Conservation (phyloP, 176 grass and related monocot species). For the Cenchrus americanus region DNA sequence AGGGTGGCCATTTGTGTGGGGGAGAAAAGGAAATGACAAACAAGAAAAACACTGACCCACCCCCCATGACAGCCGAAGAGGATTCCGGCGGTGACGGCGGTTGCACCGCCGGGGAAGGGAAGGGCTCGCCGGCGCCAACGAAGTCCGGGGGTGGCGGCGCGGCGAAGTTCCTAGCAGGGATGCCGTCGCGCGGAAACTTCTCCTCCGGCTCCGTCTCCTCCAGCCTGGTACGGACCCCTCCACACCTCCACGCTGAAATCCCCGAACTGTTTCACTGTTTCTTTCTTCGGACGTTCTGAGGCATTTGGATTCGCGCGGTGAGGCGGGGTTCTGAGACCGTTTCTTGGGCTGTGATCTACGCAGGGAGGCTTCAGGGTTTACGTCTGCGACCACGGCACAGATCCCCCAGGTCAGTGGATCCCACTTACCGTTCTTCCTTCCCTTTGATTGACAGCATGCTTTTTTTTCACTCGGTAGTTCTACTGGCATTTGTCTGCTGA, state of each 20-base stretch:
- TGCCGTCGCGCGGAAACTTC: conserved; percentile 60
- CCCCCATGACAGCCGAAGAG: conserved; percentile 45
- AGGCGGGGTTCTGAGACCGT: conserved; percentile 8
- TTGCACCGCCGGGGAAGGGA: conserved; percentile 28
- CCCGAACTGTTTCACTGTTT: not conserved
- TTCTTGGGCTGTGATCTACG: conserved; percentile 17
- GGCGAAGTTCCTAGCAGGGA: conserved; percentile 40
- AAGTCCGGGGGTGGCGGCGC: conserved; percentile 22
- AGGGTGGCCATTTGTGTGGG: too few relatives aligned
- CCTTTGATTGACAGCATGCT: not conserved
- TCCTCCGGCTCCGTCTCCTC: conserved; percentile 44
- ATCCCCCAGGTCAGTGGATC: conserved; percentile 49
- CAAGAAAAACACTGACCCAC: not conserved
- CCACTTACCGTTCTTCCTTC: not conserved
- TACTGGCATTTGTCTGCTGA: not conserved
- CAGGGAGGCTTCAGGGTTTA: conserved; percentile 63
- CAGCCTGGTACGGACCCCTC: conserved; percentile 33
- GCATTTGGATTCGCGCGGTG: not conserved
- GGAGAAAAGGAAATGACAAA: not conserved
- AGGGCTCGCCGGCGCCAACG: not conserved
- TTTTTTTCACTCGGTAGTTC: not conserved
- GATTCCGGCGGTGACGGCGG: conserved; percentile 31
- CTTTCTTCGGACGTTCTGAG: not conserved
- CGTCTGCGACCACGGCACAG: conserved; percentile 47
- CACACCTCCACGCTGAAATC: not conserved